phyloP scores from a whole-genome alignment of 495 filamentous ascomycete species.

The Mytilinidion resinicola region DNA sequence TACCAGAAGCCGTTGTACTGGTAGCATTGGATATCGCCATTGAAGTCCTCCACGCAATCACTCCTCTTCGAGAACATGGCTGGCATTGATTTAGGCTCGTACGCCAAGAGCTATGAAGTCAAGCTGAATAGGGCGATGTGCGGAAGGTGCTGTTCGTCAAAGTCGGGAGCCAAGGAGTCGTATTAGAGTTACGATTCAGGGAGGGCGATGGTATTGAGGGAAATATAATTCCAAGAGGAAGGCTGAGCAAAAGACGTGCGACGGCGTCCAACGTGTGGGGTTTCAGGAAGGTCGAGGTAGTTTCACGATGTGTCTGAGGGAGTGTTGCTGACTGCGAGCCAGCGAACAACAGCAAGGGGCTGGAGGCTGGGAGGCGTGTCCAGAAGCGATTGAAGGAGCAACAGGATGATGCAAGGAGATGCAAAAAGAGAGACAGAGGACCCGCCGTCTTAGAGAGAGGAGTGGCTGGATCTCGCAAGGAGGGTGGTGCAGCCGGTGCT shows the following conservation, averaged over 20 bases:
- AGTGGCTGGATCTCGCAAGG: no score
- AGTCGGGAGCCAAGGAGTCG: neutral
- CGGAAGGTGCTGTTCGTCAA: neutral
- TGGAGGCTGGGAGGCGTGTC: no score
- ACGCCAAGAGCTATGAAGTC: no score
- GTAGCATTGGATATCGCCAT: neutral
- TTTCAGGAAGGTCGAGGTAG: neutral
- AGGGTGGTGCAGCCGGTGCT: no score
- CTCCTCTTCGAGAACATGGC: neutral
- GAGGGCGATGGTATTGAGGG: neutral
- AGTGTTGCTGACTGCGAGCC: neutral
- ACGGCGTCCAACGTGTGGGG: neutral
- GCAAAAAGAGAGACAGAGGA: no score
- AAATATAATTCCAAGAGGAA: neutral
- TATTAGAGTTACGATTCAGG: neutral
- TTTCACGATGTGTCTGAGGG: neutral
- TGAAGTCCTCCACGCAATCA: neutral
- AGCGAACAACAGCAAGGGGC: no score
- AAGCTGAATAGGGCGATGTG: neutral
- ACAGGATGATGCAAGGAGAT: no score
- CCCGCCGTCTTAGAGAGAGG: no score
- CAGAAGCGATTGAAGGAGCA: no score
- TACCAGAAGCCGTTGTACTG: neutral
- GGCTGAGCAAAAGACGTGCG: neutral
- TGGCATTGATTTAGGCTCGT: neutral